Evolutionary conservation across 1,139 yeast genomes (phyloP), one percentile per base, ranked within the genome.

Genomic region (Suhomyces coccinellae): DNA sequence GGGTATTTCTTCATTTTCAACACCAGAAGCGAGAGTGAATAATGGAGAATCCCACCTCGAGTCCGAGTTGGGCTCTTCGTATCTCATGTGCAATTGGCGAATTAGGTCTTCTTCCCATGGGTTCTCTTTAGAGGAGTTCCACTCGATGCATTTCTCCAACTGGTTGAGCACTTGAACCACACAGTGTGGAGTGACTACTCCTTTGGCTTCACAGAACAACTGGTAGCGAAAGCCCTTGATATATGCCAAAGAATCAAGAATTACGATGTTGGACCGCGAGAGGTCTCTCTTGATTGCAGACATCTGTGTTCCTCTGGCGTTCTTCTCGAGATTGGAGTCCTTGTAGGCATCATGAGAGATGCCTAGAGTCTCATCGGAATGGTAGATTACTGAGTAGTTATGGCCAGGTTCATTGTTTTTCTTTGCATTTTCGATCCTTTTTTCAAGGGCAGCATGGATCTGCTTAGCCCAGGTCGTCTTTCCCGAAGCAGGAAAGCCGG

Each of bases 151-250:
- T 26, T 70, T 68, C 0, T 79, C 83, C 4, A 76, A 58, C 0
- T 96, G 85, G 22, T 86, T 81, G 52, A 89, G 79, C 1, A 87
- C 84, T 52, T 91, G 93, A 1, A 91, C 69, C 36, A 91, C 87
- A 60, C 96, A 87, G 53, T 88, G 87, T 2, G 95, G 85, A 1
- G 98, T 90, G 14, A 82, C 77, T 26, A 83, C 72, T 1, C 91
- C 87, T 59, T 91, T 91, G 33, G 96, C 93, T 62, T 93, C 99
- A 64, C 98, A 90, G 63, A 82, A 90, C 45, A 93, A 72, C 64
- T 93, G 99, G 65, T 95, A 93, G 49, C 99, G 73, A 61, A 90
- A 90, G 0, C 99, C 99, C 61, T 93, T 95, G 59, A 95, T 95
- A 61, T 95, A 95, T 20, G 90, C 85, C 59, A 90, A 71, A 2